Base-by-base conservation (phyloP, 345 rosid genomes). In the Turnera subulata region DNA sequence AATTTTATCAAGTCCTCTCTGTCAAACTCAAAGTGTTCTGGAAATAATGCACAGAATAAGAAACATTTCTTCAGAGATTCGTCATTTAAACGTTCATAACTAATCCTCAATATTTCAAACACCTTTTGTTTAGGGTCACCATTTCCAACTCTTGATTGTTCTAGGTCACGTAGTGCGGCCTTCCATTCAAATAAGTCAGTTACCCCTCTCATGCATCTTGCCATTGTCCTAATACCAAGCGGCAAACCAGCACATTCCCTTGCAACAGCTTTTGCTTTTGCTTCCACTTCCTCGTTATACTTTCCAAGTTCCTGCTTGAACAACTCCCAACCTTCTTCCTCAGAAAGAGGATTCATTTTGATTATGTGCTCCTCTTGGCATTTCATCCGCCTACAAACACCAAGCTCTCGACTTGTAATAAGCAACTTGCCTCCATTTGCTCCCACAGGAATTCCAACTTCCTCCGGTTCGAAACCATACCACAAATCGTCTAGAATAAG, bases 21-120 rank as follows among this genome's bases (percentile, higher is more conserved):
- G 0, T 9, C 8, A 16, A 67, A 62, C 23, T 11, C 6, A 29
- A 43, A 20, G 3, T 48, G 61, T n/a, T 53, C 64, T 1, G 68
- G 63, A 49, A 53, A 60, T 50, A 70, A n/a, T 2, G 70, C 33
- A 45, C 69, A 50, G 35, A 64, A 65, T 2, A 65, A 13, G 42
- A 70, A 63, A 33, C 74, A 57, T 21, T 10, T 4, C 21, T 21
- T 37, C 16, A 19, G 7, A 1, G 16, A 6, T 23, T 43, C 18
- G 38, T 21, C 50, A 6, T 42, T 14, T 38, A 74, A 43, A 32
- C 62, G 64, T 2, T 37, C 65, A 50, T 52, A 74, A 17, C 74
- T 69, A 15, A 58, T 33, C 29, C 33, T 66, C 26, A 74, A 24
- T 22, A 20, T 11, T 5, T 19, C 19, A 44, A 55, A 59, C 3